phyloP scores from a whole-genome alignment of 106 monocot genomes.

The Platanthera zijinensis region DNA sequence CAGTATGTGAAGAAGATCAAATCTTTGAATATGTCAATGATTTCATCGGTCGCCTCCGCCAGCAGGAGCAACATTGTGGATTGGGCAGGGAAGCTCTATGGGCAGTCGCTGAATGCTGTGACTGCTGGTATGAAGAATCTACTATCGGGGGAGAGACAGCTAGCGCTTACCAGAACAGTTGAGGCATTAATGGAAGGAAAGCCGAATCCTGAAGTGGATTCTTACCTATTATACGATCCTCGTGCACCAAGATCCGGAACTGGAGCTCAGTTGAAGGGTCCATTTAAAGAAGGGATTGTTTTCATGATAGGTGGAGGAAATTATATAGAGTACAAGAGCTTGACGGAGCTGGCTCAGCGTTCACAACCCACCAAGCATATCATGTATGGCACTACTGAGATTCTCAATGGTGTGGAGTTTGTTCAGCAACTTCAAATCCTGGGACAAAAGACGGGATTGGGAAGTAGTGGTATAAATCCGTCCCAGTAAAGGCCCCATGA shows the following conservation, averaged over 20 bases:
- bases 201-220: conserved; percentile 84
- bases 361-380: conserved; percentile 71
- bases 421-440: conserved; percentile 71
- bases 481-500: conserved; percentile 9
- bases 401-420: conserved; percentile 77
- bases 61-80: conserved; percentile 89
- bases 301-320: conserved; percentile 99
- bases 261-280: conserved; percentile 60
- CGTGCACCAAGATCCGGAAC: conserved; percentile 58
- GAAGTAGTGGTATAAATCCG: conserved; percentile 29
- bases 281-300: conserved; percentile 91
- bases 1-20: conserved; percentile 92
- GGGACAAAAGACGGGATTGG: conserved; percentile 81
- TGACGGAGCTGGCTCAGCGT: conserved; percentile 72
- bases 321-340: conserved; percentile 86
- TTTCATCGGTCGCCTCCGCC: conserved; percentile 46
- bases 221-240: conserved; percentile 78
- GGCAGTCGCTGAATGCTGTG: conserved; percentile 86
- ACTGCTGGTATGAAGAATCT: conserved; percentile 96
- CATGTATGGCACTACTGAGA: conserved; percentile 82
- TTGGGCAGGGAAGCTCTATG: conserved; percentile 96
- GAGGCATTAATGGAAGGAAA: conserved; percentile 95
- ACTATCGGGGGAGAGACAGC: conserved; percentile 67
- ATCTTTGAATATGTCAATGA: conserved; percentile 68
- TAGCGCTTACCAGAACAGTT: conserved; percentile 77